Percentiles rank a stretch among this genome's conserved stretches.
These are phyloP conservation scores for Globisporangium camurandrum DNA, from an alignment of 352 stramenopile genomes.

Conservation along the genomic window DNA sequence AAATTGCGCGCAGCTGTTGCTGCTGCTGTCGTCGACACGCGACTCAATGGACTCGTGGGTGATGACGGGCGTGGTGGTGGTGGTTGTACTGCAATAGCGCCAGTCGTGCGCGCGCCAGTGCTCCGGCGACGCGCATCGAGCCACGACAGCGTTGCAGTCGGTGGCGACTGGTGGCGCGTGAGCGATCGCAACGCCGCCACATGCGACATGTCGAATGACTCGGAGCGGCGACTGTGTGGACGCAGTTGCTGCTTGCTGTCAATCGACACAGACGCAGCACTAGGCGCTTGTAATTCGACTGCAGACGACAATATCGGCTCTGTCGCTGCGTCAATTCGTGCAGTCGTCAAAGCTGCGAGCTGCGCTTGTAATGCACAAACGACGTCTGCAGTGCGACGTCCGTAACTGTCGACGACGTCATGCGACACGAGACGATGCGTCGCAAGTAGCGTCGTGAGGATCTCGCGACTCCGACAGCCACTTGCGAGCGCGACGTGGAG, in stretches of 20 bases:
- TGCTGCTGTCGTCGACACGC: neutral
- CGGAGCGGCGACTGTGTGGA: too few relatives aligned
- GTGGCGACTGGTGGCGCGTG: too few relatives aligned
- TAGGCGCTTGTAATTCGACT: too few relatives aligned
- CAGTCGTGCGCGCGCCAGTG: too few relatives aligned
- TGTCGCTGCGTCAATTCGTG: neutral
- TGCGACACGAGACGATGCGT: slow-evolving; percentile 8
- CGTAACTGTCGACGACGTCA: slow-evolving; percentile 28
- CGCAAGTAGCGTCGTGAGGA: slow-evolving; percentile 10
- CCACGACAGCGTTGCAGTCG: neutral
- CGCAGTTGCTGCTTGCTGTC: neutral
- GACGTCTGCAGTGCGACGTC: slow-evolving; percentile 24
- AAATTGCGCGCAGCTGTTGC: too few relatives aligned
- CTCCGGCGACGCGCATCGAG: neutral
- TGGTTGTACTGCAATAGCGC: too few relatives aligned
- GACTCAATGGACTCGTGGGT: neutral
- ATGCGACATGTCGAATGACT: too few relatives aligned
- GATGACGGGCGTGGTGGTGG: neutral
- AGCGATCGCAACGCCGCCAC: neutral
- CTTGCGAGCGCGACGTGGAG: slow-evolving; percentile 32
- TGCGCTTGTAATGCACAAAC: slow-evolving; percentile 9
- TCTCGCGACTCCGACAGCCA: slow-evolving; percentile 5
- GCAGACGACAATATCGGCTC: too few relatives aligned
- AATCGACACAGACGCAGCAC: too few relatives aligned
- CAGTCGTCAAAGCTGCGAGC: neutral